Percentiles rank a stretch among this genome's conserved stretches.
These are phyloP conservation scores for Paecilomyces niveus DNA, from an alignment of 2,329 filamentous ascomycete genomes.

Conservation along the genomic window DNA sequence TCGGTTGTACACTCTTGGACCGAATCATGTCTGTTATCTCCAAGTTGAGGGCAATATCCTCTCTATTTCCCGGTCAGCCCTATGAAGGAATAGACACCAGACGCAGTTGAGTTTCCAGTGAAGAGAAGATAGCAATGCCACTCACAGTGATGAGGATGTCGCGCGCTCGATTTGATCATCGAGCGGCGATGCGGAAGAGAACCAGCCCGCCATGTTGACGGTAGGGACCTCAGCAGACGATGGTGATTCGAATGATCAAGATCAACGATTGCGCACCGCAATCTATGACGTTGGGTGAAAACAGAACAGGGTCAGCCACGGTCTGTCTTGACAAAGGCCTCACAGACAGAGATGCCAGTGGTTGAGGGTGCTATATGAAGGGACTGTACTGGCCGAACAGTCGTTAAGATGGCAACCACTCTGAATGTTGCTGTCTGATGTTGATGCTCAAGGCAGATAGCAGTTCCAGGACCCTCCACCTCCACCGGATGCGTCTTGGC, in stretches of 20 bases:
- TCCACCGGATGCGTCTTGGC: background rate
- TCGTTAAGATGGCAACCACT: background rate
- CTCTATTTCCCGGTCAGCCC: slow-evolving; percentile 44
- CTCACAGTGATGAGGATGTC: slow-evolving; percentile 86
- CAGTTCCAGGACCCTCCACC: background rate
- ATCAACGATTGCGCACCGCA: background rate
- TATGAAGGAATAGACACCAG: background rate
- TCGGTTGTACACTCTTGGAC: slow-evolving; percentile 94
- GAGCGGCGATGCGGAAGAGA: slow-evolving; percentile 82
- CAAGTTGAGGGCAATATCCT: slow-evolving; percentile 94
- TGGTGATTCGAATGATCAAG: background rate
- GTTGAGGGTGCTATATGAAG: background rate
- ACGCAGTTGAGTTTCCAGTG: slow-evolving; percentile 9
- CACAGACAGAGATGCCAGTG: background rate
- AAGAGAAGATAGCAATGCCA: slow-evolving; percentile 9
- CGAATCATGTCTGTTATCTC: slow-evolving; percentile 97
- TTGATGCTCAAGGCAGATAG: background rate
- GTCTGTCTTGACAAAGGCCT: background rate
- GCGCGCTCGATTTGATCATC: slow-evolving; percentile 97
- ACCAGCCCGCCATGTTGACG: slow-evolving; percentile 90
- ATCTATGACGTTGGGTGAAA: background rate
- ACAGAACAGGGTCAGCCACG: background rate
- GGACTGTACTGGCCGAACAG: background rate
- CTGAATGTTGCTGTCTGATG: background rate
- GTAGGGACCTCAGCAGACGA: slow-evolving; percentile 2